phyloP scores from a whole-genome alignment of 495 filamentous ascomycete species.

The Aspergillus steynii region DNA sequence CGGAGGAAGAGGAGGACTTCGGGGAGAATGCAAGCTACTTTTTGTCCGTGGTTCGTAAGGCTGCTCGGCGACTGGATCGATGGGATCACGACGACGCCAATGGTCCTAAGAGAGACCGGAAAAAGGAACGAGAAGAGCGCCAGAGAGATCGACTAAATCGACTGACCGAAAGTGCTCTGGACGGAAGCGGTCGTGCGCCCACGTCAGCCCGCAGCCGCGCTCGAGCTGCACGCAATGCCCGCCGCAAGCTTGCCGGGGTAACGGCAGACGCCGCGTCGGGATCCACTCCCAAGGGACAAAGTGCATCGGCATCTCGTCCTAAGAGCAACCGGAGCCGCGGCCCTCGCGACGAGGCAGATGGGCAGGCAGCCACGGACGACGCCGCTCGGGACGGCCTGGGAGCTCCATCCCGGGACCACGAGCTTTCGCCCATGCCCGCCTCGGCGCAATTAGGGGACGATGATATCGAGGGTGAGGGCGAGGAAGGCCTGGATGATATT shows the following conservation, averaged over 20 bases:
- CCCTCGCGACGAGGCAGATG: conserved; percentile 18
- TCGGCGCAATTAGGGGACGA: conserved; percentile 22
- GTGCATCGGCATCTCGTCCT: conserved; percentile 21
- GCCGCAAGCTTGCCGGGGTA: conserved; percentile 39
- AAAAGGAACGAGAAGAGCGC: conserved; percentile 45
- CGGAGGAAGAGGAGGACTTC: conserved; percentile 69
- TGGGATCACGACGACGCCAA: conserved; percentile 64
- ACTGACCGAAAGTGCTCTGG: conserved; percentile 14
- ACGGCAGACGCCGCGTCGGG: conserved; percentile 23
- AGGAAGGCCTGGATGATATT: conserved; percentile 50
- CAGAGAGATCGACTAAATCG: conserved; percentile 29
- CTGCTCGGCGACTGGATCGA: conserved; percentile 66
- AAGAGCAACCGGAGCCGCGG: conserved; percentile 35
- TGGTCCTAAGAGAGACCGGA: conserved; percentile 44
- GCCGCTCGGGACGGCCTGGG: conserved; percentile 22
- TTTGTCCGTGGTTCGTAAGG: conserved; percentile 68
- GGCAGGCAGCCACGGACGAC: conserved; percentile 15
- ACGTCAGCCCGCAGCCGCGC: conserved; percentile 24
- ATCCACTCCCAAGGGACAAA: conserved; percentile 11
- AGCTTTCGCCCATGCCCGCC: conserved; percentile 20
- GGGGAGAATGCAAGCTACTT: conserved; percentile 77
- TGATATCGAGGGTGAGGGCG: conserved; percentile 39
- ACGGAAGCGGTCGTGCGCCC: conserved; percentile 12
- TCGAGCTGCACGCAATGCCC: conserved; percentile 30
- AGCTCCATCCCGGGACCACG: conserved; percentile 24